Conservation (phyloP, 257 asterid species). For the Solanum clarkiae region DNA sequence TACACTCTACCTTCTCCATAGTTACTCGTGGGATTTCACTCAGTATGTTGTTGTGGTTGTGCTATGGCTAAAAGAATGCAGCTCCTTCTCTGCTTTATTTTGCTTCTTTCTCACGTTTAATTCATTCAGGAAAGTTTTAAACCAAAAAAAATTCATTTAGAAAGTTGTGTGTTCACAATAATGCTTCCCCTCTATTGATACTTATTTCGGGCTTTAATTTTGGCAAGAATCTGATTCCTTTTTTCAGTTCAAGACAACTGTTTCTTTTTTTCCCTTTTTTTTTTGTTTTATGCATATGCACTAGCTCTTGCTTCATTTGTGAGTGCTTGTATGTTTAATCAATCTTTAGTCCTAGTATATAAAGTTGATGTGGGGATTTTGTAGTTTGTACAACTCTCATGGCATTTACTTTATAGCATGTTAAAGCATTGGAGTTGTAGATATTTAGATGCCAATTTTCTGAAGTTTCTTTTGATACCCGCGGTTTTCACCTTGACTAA, state of each 20-base stretch:
- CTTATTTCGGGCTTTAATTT: conserved; percentile 1
- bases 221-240: conserved; percentile 29
- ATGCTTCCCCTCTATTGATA: not conserved
- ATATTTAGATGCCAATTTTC: not conserved
- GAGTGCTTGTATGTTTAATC: not conserved
- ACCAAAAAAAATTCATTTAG: not conserved
- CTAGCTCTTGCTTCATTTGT: not conserved
- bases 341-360: not conserved
- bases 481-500: not conserved
- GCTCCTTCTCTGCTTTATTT: not conserved
- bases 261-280: conserved; percentile 3
- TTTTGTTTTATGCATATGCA: not conserved
- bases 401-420: not conserved
- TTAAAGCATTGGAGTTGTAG: not conserved
- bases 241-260: not conserved
- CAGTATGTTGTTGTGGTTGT: not conserved
- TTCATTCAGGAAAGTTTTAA: not conserved
- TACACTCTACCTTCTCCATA: not conserved
- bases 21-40: not conserved
- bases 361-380: not conserved
- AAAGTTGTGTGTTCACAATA: not conserved
- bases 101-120: not conserved
- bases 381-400: not conserved
- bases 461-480: not conserved
- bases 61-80: not conserved